These are phyloP conservation scores for Malus asiatica DNA, from an alignment of 306 rosid genomes.

Conservation along the genomic window DNA sequence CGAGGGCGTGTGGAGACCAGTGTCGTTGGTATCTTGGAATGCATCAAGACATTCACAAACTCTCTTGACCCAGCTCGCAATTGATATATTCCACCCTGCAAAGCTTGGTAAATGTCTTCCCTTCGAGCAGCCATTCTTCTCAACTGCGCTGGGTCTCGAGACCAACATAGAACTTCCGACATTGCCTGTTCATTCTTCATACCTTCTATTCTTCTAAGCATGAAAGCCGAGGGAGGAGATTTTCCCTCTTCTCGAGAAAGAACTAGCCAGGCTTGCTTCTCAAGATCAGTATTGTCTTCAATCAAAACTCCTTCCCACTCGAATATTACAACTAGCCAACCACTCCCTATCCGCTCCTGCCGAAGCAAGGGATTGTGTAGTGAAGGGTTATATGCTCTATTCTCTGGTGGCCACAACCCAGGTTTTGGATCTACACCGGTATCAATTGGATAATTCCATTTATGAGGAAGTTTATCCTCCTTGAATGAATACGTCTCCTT, in stretches of 20 bases:
- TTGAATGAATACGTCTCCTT: constrained; percentile 62
- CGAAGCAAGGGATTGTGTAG: constrained; percentile 80
- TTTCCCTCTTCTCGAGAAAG: constrained; percentile 87
- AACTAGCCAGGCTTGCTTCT: constrained; percentile 80
- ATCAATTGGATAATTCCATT: constrained; percentile 44
- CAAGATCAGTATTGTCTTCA: constrained; percentile 74
- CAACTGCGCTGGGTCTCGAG: constrained; percentile 62
- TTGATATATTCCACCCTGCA: constrained; percentile 78
- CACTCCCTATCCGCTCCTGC: constrained; percentile 95
- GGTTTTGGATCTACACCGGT: constrained; percentile 56
- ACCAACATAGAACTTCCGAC: constrained; percentile 97
- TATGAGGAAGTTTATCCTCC: constrained; percentile 60
- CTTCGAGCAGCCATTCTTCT: constrained; percentile 75
- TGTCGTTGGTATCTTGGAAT: constrained; percentile 85
- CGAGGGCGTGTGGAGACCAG: constrained; percentile 86
- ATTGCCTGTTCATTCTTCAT: constrained; percentile 95
- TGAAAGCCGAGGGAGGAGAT: constrained; percentile 66
- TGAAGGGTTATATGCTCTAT: constrained; percentile 73
- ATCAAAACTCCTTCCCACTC: constrained; percentile 94
- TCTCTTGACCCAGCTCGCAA: constrained; percentile 71
- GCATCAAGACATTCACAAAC: constrained; percentile 84
- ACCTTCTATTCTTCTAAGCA: constrained; percentile 77
- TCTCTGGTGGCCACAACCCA: constrained; percentile 78
- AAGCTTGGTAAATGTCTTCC: constrained; percentile 79
- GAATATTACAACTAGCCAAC: constrained; percentile 93